Evolutionary conservation across 176 grass and related monocot genomes (phyloP).

Genomic region (Alopecurus myosuroides): DNA sequence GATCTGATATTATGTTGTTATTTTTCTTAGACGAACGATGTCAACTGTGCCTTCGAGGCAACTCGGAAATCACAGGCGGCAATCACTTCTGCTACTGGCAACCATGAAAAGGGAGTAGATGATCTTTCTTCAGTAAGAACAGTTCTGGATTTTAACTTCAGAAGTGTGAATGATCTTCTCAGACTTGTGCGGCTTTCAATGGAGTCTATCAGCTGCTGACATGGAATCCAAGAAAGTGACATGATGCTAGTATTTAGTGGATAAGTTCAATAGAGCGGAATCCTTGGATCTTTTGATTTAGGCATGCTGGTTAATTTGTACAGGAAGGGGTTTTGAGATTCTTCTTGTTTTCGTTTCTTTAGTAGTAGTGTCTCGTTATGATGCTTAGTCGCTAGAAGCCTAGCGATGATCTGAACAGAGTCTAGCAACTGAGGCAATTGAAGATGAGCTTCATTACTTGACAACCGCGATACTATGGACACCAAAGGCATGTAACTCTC

Average conservation of each 20-base stretch:
- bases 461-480: background rate
- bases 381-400: conserved; percentile 11
- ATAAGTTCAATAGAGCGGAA: conserved; percentile 21
- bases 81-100: conserved; percentile 55
- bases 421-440: background rate
- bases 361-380: background rate
- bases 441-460: conserved; percentile 26
- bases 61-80: conserved; percentile 79
- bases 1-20: conserved; percentile 29
- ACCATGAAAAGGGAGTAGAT: conserved; percentile 44
- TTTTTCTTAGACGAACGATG: conserved; percentile 69
- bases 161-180: conserved; percentile 73
- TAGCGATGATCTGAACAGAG: conserved; percentile 19
- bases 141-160: conserved; percentile 95
- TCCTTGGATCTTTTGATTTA: conserved; percentile 19
- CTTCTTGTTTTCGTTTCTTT: conserved; percentile 16
- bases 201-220: conserved; percentile 77
- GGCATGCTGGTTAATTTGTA: conserved; percentile 27
- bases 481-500: background rate
- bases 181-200: conserved; percentile 84
- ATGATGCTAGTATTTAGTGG: conserved; percentile 20
- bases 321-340: conserved; percentile 20
- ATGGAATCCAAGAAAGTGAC: conserved; percentile 14
- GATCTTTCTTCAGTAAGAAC: conserved; percentile 66
- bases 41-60: conserved; percentile 87